These are phyloP conservation scores for Arctium minus DNA, from an alignment of 129 eudicot species.

Conservation along the genomic window DNA sequence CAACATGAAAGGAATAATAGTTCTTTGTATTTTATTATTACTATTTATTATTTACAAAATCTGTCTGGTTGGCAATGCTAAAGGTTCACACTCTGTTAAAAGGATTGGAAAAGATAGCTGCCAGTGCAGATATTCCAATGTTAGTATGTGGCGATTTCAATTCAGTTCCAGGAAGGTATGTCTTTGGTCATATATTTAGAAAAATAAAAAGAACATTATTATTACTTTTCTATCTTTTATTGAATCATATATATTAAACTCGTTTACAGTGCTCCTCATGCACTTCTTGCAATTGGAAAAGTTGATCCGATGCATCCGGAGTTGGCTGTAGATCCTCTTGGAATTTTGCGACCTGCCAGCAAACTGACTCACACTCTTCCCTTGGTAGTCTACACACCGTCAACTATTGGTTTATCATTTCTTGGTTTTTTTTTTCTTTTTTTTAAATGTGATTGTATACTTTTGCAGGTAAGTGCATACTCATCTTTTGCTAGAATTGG, in stretches of 20 bases:
- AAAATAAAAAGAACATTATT: background rate
- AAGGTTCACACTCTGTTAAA: constrained; percentile 55
- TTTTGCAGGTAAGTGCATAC: constrained; percentile 70
- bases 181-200: background rate
- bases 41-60: background rate
- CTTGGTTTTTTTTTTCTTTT: background rate
- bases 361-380: constrained; percentile 74
- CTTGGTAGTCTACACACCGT: constrained; percentile 43
- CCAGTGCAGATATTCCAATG: constrained; percentile 56
- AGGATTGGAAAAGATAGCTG: constrained; percentile 57
- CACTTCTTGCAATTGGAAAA: constrained; percentile 83
- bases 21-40: background rate
- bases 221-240: background rate
- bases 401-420: background rate
- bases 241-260: background rate
- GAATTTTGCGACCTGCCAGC: constrained; percentile 54
- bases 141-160: constrained; percentile 54
- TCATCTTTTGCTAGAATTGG: constrained; percentile 68
- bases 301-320: constrained; percentile 82
- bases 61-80: background rate
- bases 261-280: constrained; percentile 71
- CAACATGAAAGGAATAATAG: background rate
- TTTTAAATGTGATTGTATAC: background rate
- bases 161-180: constrained; percentile 49
- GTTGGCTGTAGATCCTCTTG: constrained; percentile 70